Conservation (phyloP, 140 eudicot genomes). For the Anethum foeniculum region DNA sequence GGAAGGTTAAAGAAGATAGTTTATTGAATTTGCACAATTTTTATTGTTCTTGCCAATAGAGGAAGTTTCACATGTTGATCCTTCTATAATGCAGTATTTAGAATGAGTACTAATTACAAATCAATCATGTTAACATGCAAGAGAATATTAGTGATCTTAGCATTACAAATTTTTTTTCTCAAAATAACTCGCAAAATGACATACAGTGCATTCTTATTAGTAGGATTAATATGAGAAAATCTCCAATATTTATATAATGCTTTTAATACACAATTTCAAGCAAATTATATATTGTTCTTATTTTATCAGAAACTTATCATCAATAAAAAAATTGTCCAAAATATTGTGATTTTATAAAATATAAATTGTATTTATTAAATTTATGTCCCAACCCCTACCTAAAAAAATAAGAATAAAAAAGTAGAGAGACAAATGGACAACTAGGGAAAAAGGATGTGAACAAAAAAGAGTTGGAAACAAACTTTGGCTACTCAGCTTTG, state of each 20-base stretch:
- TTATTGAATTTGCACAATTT: neutral
- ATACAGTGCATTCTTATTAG: too few species aligned
- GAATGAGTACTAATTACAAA: neutral
- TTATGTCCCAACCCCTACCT: neutral
- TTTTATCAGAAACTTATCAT: too few species aligned
- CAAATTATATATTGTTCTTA: too few species aligned
- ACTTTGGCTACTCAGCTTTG: slow-evolving; percentile 7
- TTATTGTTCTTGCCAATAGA: neutral
- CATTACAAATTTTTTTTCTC: too few species aligned
- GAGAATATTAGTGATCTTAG: too few species aligned
- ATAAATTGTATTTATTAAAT: too few species aligned
- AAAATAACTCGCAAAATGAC: too few species aligned
- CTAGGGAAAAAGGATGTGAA: neutral
- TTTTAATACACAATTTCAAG: too few species aligned
- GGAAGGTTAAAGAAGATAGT: neutral
- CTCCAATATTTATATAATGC: too few species aligned
- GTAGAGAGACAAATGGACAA: neutral
- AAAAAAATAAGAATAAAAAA: neutral
- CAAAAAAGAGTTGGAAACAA: neutral
- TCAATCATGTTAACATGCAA: neutral
- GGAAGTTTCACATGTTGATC: neutral
- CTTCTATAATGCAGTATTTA: neutral
- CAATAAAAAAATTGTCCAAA: neutral
- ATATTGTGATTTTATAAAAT: too few species aligned
- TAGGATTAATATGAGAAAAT: too few species aligned